Base-by-base conservation (phyloP, 2,329 filamentous ascomycete species). In the Pestalotiopsis sp. region DNA sequence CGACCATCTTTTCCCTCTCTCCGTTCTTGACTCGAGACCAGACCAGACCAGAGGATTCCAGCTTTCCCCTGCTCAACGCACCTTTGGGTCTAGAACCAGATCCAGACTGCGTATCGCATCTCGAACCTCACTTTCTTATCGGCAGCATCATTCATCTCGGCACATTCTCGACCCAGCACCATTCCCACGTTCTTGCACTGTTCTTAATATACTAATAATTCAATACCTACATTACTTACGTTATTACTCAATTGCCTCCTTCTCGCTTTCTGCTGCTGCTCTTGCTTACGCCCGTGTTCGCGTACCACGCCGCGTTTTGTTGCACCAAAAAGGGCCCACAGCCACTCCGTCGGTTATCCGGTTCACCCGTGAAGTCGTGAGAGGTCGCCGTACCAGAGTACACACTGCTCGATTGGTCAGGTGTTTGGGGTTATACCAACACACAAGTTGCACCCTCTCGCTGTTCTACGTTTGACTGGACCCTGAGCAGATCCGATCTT, bases 141-240 rank as follows among this genome's bases (percentile, higher is more conserved):
- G 12, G 12, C n/a, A 20, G 36, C 61, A 64, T 40, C 61, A 31
- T 23, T 40, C 45, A 27, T 20, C 11, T 49, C n/a, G 45, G 36
- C 61, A 23, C 49, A 36, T 12, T 20, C 23, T 25, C 59, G 36
- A 17, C 7, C 41, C 45, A 52, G 45, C 45, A 27, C 12, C n/a
- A 9, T 36, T 59, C 23, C 23, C 57, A 13, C 23, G 27, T 27
- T 56, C 49, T 20, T 59, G 23, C 57, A 23, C 57, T n/a, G 27
- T 59, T 23, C 23, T 59, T 13, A 59, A 27, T 36, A 59, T 59
- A 59, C 27, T 52, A 52, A 52, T 52, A 52, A 52, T 52, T n/a
- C 45, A 52, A 52, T 59, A 59, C 57, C 27, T 59, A 36, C 57
- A 56, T 59, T 36, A 59, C 57, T 59, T 58, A 58, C 9, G 14